Base-by-base conservation (phyloP, 805 yeast genomes). In the Pichia rugopelliculosa region DNA sequence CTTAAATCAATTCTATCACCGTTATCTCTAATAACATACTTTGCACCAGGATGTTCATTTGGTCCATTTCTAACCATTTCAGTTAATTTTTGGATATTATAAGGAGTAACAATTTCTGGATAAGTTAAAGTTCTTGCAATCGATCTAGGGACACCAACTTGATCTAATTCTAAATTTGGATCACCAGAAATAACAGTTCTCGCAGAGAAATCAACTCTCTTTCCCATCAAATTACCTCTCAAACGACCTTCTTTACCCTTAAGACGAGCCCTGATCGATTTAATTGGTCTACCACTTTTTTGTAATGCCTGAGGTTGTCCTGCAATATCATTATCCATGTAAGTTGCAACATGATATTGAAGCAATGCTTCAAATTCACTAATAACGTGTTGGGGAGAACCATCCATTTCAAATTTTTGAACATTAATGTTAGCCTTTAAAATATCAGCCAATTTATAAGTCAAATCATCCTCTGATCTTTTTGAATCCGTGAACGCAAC, bases 201-300 rank as follows among this genome's bases (percentile, higher is more conserved):
- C 10, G 99, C 99, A 36, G 98, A 91, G 64, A 89, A 93, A 68
- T 93, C 97, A 50, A 93, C 99, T 77, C 99, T 93, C 76, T 93
- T 93, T 69, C 99, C 99, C 99, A 93, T 93, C 61, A 93, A 73
- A 63, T 93, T 93, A 64, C 98, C 98, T 78, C 99, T 84, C 54
- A 93, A 80, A 74, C 99, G 90, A 52, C 99, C 99, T 73, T 93
- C 99, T 61, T 93, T 93, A 73, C 99, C 99, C 84, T 93, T 93
- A 59, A 93, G 76, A 74, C 99, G 90, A n/a, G 99, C 98, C 72
- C 99, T 83, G 59, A 93, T 93, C 40, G 97, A 88, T 67, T 93
- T 93, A 56, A 93, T 95, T 2, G 99, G 99, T 70, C 99, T 85
- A 49, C 99, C 99, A 49, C 97, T 87, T 69, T 93, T 93, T 65